These are phyloP conservation scores for Aechmea fasciata DNA, from an alignment of 176 grass and related monocot species.

Conservation along the genomic window DNA sequence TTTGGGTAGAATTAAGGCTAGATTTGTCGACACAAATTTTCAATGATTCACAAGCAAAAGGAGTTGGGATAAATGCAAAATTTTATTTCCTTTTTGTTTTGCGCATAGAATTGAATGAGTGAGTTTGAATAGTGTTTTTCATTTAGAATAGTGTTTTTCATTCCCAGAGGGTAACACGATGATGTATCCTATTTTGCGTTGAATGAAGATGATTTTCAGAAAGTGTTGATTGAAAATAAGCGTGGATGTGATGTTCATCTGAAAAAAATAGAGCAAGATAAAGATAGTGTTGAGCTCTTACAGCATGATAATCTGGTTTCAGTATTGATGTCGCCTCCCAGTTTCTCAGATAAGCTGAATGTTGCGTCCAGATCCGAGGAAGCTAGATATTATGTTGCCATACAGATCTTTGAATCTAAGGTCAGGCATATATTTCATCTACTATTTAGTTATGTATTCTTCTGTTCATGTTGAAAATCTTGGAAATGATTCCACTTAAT, in stretches of 20 bases:
- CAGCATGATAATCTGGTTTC: slow-evolving; percentile 57
- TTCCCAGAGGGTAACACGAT: slow-evolving; percentile 2
- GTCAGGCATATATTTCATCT: slow-evolving; percentile 21
- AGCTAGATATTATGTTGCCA: slow-evolving; percentile 83
- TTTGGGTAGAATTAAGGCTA: too few relatives aligned
- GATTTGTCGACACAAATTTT: too few relatives aligned
- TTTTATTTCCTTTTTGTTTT: too few relatives aligned
- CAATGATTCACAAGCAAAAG: too few relatives aligned
- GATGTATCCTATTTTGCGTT: slow-evolving; percentile 55
- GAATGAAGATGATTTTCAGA: slow-evolving; percentile 86
- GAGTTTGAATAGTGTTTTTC: too few relatives aligned
- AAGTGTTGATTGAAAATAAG: slow-evolving; percentile 83
- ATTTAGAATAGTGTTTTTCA: too few relatives aligned
- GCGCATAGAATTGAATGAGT: too few relatives aligned
- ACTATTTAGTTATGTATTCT: neutral
- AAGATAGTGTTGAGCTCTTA: slow-evolving; percentile 44
- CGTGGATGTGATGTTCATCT: slow-evolving; percentile 90
- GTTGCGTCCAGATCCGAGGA: slow-evolving; percentile 57
- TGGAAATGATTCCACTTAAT: slow-evolving; percentile 2
- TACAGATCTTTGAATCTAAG: slow-evolving; percentile 89
- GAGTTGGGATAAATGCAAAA: too few relatives aligned
- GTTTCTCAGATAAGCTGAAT: slow-evolving; percentile 82
- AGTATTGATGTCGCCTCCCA: slow-evolving; percentile 72
- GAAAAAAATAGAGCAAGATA: slow-evolving; percentile 53
- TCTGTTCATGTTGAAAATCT: neutral